These are phyloP conservation scores for Syncephalis plumigaleata DNA, from an alignment of 371 early-diverging fungal species.

Conservation along the genomic window DNA sequence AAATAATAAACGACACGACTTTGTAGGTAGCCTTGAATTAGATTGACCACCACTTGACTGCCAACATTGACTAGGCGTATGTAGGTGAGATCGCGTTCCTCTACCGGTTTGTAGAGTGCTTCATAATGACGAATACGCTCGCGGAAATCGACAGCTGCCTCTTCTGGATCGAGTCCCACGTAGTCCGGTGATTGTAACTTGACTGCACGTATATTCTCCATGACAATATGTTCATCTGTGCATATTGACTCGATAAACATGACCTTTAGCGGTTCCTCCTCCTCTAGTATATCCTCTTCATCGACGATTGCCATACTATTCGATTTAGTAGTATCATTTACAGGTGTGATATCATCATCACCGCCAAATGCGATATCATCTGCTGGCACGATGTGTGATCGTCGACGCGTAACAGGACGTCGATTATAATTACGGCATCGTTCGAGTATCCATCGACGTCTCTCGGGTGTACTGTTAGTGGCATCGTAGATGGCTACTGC, in stretches of 20 bases:
- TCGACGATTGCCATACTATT: no score
- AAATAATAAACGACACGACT: conserved; percentile 88
- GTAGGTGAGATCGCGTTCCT: conserved; percentile 54
- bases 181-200: conserved; percentile 90
- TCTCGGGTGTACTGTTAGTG: conserved; percentile 77
- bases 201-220: conserved; percentile 82
- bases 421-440: conserved; percentile 9
- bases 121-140: conserved; percentile 80
- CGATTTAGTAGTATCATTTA: no score
- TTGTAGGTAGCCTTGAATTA: conserved; percentile 83
- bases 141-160: conserved; percentile 74
- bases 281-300: conserved; percentile 1
- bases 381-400: no score
- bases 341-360: no score
- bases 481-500: conserved; percentile 90
- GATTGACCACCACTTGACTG: conserved; percentile 71
- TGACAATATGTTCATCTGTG: conserved; percentile 64
- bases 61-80: conserved; percentile 91
- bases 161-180: conserved; percentile 44
- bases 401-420: no score
- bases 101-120: conserved; percentile 69
- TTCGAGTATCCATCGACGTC: conserved; percentile 53
- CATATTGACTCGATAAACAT: conserved; percentile 93
- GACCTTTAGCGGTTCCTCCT: conserved; percentile 55
- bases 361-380: no score